A percentile compares a stretch with the other conserved stretches of the same genome.
Conservation (phyloP, 257 asterid genomes). For the Nicotiana benthamiana region DNA sequence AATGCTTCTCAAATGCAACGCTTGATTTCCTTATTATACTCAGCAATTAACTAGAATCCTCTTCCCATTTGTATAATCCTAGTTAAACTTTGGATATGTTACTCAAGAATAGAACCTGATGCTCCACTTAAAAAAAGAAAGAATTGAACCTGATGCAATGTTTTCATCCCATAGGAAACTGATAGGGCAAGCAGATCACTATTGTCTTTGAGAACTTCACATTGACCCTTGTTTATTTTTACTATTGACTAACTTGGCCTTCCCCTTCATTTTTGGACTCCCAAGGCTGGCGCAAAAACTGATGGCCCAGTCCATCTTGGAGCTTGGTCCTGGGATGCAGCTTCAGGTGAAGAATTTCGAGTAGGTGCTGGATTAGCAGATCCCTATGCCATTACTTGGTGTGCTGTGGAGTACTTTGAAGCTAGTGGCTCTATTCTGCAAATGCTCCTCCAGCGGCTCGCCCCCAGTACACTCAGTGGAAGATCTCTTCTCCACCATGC, state of each 20-base stretch:
- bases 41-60: neutral
- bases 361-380: conserved; percentile 85
- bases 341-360: conserved; percentile 71
- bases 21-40: neutral
- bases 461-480: conserved; percentile 35
- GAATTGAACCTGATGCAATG: neutral
- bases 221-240: neutral
- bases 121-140: too few relatives aligned
- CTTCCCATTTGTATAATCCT: neutral
- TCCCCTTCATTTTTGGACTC: neutral
- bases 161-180: neutral
- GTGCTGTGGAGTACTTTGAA: conserved; percentile 79
- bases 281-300: conserved; percentile 54
- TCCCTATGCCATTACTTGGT: conserved; percentile 69
- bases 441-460: conserved; percentile 44
- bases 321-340: conserved; percentile 84
- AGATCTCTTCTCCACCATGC: conserved; percentile 79
- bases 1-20: neutral
- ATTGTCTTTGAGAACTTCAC: neutral
- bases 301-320: conserved; percentile 60
- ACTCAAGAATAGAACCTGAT: neutral
- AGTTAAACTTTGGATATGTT: neutral
- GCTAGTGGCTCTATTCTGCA: conserved; percentile 54
- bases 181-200: neutral
- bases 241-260: neutral